Percentiles rank a stretch among this genome's conserved stretches.
phyloP scores from a whole-genome alignment of 1,284 basidiomycete species.

The Malassezia yamatoensis region DNA sequence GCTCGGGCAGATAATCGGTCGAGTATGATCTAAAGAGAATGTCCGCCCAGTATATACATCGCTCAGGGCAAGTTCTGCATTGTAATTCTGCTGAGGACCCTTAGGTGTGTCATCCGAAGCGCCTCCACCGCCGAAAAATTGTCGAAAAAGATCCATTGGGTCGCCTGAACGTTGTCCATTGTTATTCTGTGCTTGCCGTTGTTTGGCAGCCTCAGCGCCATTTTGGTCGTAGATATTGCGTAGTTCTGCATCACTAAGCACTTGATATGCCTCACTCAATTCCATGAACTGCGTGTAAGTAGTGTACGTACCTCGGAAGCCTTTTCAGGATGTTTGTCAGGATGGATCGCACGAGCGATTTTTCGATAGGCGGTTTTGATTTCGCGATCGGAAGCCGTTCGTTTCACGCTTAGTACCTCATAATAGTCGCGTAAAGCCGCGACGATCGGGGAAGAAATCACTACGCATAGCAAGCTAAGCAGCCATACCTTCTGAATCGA shows the following conservation, averaged over 20 bases:
- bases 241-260: slow-evolving; percentile 34
- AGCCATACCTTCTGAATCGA: neutral
- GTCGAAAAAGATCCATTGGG: slow-evolving; percentile 42
- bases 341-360: slow-evolving; percentile 42
- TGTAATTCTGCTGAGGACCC: slow-evolving; percentile 39
- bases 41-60: slow-evolving; percentile 40
- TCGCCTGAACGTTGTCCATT: slow-evolving; percentile 22
- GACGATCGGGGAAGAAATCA: slow-evolving; percentile 20
- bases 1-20: slow-evolving; percentile 35
- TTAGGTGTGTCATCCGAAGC: slow-evolving; percentile 25
- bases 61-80: slow-evolving; percentile 31
- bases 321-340: slow-evolving; percentile 47
- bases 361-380: slow-evolving; percentile 46
- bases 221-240: slow-evolving; percentile 42
- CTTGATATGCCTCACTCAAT: slow-evolving; percentile 49
- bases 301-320: slow-evolving; percentile 18
- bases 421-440: slow-evolving; percentile 39
- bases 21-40: slow-evolving; percentile 32
- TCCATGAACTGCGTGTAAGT: slow-evolving; percentile 41
- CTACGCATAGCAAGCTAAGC: slow-evolving; percentile 1
- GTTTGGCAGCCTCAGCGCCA: slow-evolving; percentile 43
- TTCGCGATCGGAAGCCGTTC: slow-evolving; percentile 34
- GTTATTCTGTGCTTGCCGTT: slow-evolving; percentile 33
- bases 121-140: slow-evolving; percentile 37
- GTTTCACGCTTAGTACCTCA: slow-evolving; percentile 39